Base-by-base conservation (phyloP, 495 filamentous ascomycete species). In the Chaetomium cochliodes region DNA sequence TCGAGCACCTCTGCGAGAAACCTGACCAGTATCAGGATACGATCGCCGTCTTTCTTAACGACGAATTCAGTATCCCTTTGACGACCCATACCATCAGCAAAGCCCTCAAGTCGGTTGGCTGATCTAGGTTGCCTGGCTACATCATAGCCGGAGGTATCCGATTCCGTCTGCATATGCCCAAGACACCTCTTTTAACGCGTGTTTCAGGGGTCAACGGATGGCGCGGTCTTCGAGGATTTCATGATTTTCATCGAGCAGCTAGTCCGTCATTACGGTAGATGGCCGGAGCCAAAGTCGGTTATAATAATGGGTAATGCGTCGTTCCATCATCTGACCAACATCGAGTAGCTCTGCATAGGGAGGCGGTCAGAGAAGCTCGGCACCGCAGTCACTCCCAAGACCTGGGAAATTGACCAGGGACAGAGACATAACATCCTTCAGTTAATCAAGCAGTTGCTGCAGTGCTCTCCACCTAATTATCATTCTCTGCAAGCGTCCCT, bases 161-260 rank as follows among this genome's bases (percentile, higher is more conserved):
- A 55, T 55, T 16, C 30, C 28, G 13, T 23, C 52, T 55, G 9
- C 33, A 16, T 56, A 56, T 18, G 33, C 53, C 18, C n/a, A 56
- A 22, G 9, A 56, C n/a, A 18, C 20, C 5, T 41, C 20, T 30
- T 56, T 56, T 20, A 26, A 16, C 53, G 33, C 22, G 33, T 56
- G 12, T 56, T 41, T 41, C 33, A 39, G 30, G 30, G 53, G 16
- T 56, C 30, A 41, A 56, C n/a, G 3, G n/a, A 56, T 15, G 18
- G 30, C 30, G 53, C 33, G 3, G 33, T 56, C 7, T 39, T 56
- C 26, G 53, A 56, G 53, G 33, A 39, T n/a, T n/a, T n/a, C n/a
- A n/a, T n/a, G n/a, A n/a, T n/a, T 41, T 55, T 56, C 6, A 56
- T 56, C 16, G 30, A 56, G 33, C 53, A 56, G 33, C 53, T 56